Conservation (phyloP, 495 filamentous ascomycete genomes). For the Articulospora tetracladia region DNA sequence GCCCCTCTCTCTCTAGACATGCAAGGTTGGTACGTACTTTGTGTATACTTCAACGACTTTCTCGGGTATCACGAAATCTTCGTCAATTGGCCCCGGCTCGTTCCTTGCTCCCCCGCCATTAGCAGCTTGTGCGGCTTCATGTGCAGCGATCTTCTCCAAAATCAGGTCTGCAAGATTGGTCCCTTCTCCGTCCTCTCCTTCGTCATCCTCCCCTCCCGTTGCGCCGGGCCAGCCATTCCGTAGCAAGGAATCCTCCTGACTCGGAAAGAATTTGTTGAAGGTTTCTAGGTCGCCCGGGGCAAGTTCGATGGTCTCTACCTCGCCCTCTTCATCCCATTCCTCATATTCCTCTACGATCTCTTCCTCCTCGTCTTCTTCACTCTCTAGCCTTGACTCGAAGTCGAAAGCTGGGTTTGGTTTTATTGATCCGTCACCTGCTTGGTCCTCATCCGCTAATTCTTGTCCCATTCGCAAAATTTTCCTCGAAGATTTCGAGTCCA, state of each 20-base stretch:
- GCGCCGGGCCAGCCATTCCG: slow-evolving; percentile 44
- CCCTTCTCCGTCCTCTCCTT: slow-evolving; percentile 43
- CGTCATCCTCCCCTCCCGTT: slow-evolving; percentile 33
- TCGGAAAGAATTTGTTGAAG: slow-evolving; percentile 85
- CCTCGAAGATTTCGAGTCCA: slow-evolving; percentile 81
- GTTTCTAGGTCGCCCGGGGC: slow-evolving; percentile 86
- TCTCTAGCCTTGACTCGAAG: slow-evolving; percentile 57
- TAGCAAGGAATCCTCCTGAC: slow-evolving; percentile 48
- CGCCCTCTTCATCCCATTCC: slow-evolving; percentile 60
- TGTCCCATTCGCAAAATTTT: slow-evolving; percentile 86
- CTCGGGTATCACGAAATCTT: slow-evolving; percentile 79
- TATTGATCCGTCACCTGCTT: slow-evolving; percentile 39
- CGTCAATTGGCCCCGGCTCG: slow-evolving; percentile 47
- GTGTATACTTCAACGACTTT: slow-evolving; percentile 93
- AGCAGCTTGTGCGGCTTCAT: slow-evolving; percentile 62
- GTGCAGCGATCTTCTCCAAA: slow-evolving; percentile 86
- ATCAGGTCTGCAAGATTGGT: slow-evolving; percentile 91
- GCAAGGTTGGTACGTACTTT: slow-evolving; percentile 54
- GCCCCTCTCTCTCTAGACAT: neutral
- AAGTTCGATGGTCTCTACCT: slow-evolving; percentile 74
- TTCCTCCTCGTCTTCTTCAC: slow-evolving; percentile 29
- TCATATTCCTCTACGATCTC: slow-evolving; percentile 54
- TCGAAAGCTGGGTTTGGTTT: slow-evolving; percentile 59
- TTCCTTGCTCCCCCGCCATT: slow-evolving; percentile 38
- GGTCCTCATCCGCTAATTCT: slow-evolving; percentile 75